A percentile compares a stretch with the other conserved stretches of the same genome.
These are phyloP conservation scores for Fremontodendron californicum DNA, from an alignment of 345 rosid species.

Conservation along the genomic window DNA sequence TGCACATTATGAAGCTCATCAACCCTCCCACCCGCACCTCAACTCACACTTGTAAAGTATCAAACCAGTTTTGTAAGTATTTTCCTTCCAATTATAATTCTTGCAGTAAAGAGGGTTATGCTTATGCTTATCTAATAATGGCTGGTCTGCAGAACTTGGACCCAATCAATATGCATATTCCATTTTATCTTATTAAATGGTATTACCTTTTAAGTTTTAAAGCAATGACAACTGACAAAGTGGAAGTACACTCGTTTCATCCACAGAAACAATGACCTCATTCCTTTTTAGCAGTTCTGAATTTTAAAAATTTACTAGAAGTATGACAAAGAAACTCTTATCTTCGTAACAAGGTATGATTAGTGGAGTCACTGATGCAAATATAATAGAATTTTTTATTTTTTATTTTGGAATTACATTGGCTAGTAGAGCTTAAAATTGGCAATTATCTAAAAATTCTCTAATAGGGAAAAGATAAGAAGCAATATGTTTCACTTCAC, in stretches of 20 bases:
- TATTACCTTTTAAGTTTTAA: background rate
- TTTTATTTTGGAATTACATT: background rate
- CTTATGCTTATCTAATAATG: too few species aligned
- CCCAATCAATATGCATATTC: background rate
- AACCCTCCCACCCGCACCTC: background rate
- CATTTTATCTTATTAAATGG: background rate
- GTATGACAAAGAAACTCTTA: background rate
- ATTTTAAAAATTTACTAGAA: background rate
- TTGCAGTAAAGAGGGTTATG: too few species aligned
- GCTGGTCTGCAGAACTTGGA: background rate
- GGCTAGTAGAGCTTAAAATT: background rate
- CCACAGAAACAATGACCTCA: background rate
- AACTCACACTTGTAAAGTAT: background rate
- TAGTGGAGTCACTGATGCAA: background rate
- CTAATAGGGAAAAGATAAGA: background rate
- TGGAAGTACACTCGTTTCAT: background rate
- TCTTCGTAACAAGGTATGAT: background rate
- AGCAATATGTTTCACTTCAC: background rate
- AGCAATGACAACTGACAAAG: background rate
- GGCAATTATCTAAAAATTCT: background rate
- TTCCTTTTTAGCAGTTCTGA: background rate
- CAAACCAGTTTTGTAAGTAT: constrained; percentile 3
- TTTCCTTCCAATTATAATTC: too few species aligned
- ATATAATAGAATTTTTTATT: background rate
- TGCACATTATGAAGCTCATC: background rate